Evolutionary conservation across 495 filamentous ascomycete species (phyloP), one percentile per base, ranked within the genome.

Genomic region (Bathelium albidoporum): DNA sequence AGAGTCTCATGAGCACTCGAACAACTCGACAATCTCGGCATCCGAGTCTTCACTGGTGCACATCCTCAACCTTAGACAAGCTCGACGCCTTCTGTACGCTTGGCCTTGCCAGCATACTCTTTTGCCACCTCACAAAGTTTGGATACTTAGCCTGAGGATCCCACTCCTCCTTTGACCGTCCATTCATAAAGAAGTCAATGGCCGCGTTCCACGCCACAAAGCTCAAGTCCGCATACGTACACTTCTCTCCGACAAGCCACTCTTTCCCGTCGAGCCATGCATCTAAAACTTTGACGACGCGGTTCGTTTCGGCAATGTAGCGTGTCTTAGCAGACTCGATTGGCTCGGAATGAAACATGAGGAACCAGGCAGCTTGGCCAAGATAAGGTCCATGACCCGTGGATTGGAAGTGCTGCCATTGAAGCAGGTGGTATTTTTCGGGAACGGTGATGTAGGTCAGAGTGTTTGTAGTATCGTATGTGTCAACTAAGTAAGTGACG

Each of bases 201-300:
- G 36, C 36, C 7, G 36, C 36, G 59, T 69, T 62, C 69, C 69
- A 71, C 45, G 69, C 62, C 45, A 71, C 34, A 59, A 67, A 71
- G 36, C 41, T 44, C 39, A 71, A 39, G 61, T 95, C 90, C 1
- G 90, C 90, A 65, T 91, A 89, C 16, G 88, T 88, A 63, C 81
- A 78, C 62, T 82, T 82, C 64, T 92, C 86, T 0, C 89, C 90
- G 11, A 91, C 87, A 2, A 95, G 73, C 66, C 84, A 95, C 2
- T 83, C 78, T 16, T 78, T 75, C 0, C 66, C 64, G 24, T 80
- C 76, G n/a, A 95, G 82, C 55, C 89, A 87, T 49, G 73, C 76
- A 59, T 81, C 74, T 29, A 81, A 64, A 1, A 80, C 78, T 0
- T 73, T 70, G 2, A 71, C 63, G 2, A 80, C 73, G 7, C 79